Conservation (phyloP, 129 eudicot genomes). For the Flaveria ramosissima region DNA sequence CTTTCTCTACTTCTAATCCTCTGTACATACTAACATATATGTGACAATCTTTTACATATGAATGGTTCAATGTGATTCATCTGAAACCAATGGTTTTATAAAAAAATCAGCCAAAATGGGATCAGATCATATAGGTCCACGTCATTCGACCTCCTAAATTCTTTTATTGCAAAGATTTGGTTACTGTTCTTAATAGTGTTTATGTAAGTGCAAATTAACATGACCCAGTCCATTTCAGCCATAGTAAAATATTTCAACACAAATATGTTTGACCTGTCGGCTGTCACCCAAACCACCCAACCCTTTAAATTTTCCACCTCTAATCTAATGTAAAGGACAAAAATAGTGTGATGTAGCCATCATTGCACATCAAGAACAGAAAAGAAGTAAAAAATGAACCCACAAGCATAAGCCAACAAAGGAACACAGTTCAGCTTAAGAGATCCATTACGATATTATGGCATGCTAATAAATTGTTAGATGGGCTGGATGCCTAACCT, state of each 20-base stretch:
- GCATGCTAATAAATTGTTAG: neutral
- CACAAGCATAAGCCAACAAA: neutral
- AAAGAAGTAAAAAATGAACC: too few species aligned
- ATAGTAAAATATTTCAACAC: neutral
- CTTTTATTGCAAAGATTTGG: neutral
- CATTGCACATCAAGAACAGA: too few species aligned
- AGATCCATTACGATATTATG: neutral
- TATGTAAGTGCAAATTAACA: neutral
- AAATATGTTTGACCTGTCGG: neutral
- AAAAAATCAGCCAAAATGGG: neutral
- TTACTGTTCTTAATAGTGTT: neutral
- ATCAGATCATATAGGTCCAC: neutral
- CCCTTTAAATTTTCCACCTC: neutral
- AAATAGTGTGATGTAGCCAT: neutral
- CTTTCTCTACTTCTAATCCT: too few species aligned
- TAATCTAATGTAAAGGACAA: slow-evolving; percentile 6
- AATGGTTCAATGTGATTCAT: neutral
- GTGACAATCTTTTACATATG: neutral
- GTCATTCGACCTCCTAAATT: slow-evolving; percentile 1
- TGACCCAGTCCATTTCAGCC: neutral
- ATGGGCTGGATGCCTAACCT: slow-evolving; percentile 49
- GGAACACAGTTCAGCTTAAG: slow-evolving; percentile 3
- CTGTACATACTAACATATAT: too few species aligned
- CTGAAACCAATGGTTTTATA: neutral
- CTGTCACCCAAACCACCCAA: neutral